phyloP scores from a whole-genome alignment of 1,284 basidiomycete species.

The Pisolithus thermaeus region DNA sequence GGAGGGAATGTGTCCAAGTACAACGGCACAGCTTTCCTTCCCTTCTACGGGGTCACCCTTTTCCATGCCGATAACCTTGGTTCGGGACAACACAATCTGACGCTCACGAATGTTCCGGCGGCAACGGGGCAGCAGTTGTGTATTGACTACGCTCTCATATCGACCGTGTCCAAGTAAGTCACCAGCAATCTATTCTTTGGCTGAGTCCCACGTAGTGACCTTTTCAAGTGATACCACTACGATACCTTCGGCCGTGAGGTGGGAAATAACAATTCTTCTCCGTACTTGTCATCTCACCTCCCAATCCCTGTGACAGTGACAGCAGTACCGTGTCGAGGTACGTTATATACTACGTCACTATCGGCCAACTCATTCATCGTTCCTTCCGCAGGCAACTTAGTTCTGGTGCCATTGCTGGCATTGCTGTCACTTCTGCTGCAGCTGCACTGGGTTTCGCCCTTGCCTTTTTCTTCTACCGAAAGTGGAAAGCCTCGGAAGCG shows the following conservation, averaged over 20 bases:
- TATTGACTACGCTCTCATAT: constrained; percentile 24
- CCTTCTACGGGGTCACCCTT: constrained; percentile 5
- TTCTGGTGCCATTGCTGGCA: constrained; percentile 24
- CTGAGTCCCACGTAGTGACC: neutral
- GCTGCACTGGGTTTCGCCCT: constrained; percentile 13
- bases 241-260: neutral
- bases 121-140: constrained; percentile 12
- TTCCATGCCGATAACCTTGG: constrained; percentile 11
- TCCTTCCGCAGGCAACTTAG: constrained; percentile 12
- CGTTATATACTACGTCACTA: constrained; percentile 5
- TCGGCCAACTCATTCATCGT: too few species aligned
- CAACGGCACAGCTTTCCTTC: neutral
- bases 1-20: neutral
- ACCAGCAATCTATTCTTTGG: neutral
- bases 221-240: neutral
- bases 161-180: constrained; percentile 7
- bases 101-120: constrained; percentile 24
- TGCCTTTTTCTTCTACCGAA: constrained; percentile 24
- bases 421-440: constrained; percentile 12
- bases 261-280: neutral
- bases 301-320: neutral
- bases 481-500: constrained; percentile 22
- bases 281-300: neutral
- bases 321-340: constrained; percentile 10
- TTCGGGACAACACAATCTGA: constrained; percentile 20